These are phyloP conservation scores for Tylopilus rubrobrunneus DNA, from an alignment of 768 basidiomycete genomes.

Conservation along the genomic window DNA sequence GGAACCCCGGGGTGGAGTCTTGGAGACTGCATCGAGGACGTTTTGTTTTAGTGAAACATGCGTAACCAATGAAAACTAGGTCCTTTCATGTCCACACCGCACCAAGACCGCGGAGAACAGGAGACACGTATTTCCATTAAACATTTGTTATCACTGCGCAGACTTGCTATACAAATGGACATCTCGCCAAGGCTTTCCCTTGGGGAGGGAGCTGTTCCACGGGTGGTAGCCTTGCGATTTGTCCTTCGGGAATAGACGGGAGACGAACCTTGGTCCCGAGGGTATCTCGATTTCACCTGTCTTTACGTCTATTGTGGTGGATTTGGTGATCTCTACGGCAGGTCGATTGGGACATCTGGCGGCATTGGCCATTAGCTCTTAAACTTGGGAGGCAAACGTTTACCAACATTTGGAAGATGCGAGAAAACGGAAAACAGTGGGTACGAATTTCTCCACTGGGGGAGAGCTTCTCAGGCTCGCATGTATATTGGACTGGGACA, in stretches of 20 bases:
- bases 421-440: slow-evolving; percentile 70
- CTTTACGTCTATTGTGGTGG: slow-evolving; percentile 43
- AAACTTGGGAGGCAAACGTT: neutral
- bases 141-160: slow-evolving; percentile 9
- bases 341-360: slow-evolving; percentile 62
- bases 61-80: slow-evolving; percentile 14
- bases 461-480: slow-evolving; percentile 38
- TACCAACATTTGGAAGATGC: slow-evolving; percentile 69
- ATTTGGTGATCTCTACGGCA: slow-evolving; percentile 66
- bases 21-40: slow-evolving; percentile 20
- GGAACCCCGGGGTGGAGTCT: slow-evolving; percentile 18
- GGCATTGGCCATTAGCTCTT: slow-evolving; percentile 4
- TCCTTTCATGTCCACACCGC: slow-evolving; percentile 3
- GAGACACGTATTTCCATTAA: slow-evolving; percentile 6
- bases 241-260: slow-evolving; percentile 5
- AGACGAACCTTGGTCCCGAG: slow-evolving; percentile 37
- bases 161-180: slow-evolving; percentile 22
- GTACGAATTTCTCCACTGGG: slow-evolving; percentile 27
- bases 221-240: slow-evolving; percentile 6
- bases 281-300: slow-evolving; percentile 53
- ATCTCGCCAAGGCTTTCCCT: slow-evolving; percentile 34
- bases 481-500: slow-evolving; percentile 55
- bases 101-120: slow-evolving; percentile 22
- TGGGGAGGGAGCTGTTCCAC: slow-evolving; percentile 28
- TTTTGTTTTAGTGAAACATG: slow-evolving; percentile 22